These are phyloP conservation scores for Colletotrichum tamarilloi DNA, from an alignment of 2,329 filamentous ascomycete species.

Conservation along the genomic window DNA sequence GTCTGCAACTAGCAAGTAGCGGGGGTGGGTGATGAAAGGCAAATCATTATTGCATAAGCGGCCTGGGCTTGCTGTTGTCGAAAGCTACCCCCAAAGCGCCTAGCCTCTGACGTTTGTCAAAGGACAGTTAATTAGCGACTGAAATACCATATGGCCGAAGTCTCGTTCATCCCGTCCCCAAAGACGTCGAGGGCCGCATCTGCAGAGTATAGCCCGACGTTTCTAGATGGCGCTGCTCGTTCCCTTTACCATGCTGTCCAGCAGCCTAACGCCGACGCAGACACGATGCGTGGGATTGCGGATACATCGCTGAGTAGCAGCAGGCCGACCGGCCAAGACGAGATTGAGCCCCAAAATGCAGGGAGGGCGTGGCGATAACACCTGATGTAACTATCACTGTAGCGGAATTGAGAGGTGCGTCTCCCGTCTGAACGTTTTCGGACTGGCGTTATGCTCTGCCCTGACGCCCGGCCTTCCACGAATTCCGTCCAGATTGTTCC, in stretches of 20 bases:
- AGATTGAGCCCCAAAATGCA: conserved; percentile 13
- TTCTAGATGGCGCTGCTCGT: background rate
- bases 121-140: background rate
- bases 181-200: background rate
- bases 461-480: background rate
- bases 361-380: conserved; percentile 20
- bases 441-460: background rate
- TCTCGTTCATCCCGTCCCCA: background rate
- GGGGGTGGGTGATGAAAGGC: background rate
- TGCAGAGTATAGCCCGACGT: too few relatives aligned
- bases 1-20: background rate
- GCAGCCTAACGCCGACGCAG: background rate
- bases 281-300: background rate
- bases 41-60: conserved; percentile 9
- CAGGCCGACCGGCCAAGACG: background rate
- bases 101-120: background rate
- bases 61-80: background rate
- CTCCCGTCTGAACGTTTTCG: conserved; percentile 10
- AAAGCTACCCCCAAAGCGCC: background rate
- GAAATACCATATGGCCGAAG: background rate
- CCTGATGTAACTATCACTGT: background rate
- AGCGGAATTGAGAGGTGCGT: conserved; percentile 7
- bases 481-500: background rate
- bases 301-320: background rate
- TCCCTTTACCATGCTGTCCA: background rate